These are phyloP conservation scores for Croton laevigatus DNA, from an alignment of 441 rosid species.

Conservation along the genomic window DNA sequence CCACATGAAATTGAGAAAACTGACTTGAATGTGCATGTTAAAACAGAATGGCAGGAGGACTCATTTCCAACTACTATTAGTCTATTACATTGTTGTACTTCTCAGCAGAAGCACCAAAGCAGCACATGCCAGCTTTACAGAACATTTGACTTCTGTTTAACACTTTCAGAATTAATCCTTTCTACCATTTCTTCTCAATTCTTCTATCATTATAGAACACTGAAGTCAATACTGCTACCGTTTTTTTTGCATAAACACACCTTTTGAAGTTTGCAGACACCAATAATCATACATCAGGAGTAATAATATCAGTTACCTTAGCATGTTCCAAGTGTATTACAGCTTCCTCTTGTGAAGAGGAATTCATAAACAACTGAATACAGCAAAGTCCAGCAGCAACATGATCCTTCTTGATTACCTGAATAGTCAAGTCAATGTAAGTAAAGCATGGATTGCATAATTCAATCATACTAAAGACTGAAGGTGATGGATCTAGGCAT, in stretches of 20 bases:
- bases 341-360: constrained; percentile 87
- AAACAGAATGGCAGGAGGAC: neutral
- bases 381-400: constrained; percentile 97
- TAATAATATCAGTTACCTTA: constrained; percentile 41
- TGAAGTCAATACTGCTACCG: neutral
- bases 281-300: constrained; percentile 14
- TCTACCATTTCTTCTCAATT: neutral
- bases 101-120: neutral
- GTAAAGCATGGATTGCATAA: constrained; percentile 15
- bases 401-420: constrained; percentile 95
- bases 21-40: neutral
- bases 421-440: constrained; percentile 26
- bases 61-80: neutral
- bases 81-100: neutral
- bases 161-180: neutral
- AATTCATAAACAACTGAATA: constrained; percentile 92
- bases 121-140: neutral
- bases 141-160: neutral
- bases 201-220: neutral
- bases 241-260: neutral
- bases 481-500: neutral
- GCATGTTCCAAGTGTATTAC: constrained; percentile 87
- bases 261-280: neutral
- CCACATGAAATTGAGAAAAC: constrained; percentile 1
- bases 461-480: constrained; percentile 1